Percentiles rank a stretch among this genome's conserved stretches.
These are phyloP conservation scores for Tritrichomonas musculus DNA, from an alignment of 208 protist species.

Conservation along the genomic window DNA sequence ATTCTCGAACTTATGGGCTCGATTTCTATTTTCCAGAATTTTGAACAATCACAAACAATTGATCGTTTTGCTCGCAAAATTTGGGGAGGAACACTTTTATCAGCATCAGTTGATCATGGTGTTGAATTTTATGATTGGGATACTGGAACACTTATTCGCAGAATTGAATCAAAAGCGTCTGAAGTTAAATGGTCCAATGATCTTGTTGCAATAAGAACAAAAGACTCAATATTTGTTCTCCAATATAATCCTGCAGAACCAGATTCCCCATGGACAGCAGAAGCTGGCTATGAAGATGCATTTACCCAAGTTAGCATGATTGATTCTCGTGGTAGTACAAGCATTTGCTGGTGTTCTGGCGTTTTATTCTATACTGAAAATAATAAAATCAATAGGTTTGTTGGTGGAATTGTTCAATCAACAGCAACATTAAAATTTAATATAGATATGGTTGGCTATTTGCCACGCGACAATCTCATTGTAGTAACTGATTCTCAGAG, in stretches of 20 bases:
- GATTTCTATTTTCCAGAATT: background rate
- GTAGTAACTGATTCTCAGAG: background rate
- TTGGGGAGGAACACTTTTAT: background rate
- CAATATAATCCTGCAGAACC: background rate
- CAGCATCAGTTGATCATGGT: background rate
- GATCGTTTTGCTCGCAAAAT: background rate
- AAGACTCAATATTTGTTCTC: background rate
- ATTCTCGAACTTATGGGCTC: background rate
- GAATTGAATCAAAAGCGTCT: background rate
- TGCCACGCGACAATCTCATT: background rate
- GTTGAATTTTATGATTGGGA: conserved; percentile 20
- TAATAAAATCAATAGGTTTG: background rate
- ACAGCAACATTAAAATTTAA: background rate
- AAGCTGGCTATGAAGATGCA: background rate
- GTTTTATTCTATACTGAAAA: background rate
- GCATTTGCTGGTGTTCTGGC: background rate
- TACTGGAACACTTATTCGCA: background rate
- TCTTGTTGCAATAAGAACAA: background rate
- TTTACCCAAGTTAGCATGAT: background rate
- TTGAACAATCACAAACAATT: background rate
- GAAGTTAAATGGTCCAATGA: background rate
- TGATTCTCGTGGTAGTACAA: background rate
- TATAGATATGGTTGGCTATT: background rate
- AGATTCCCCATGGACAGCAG: background rate
- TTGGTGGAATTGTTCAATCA: background rate